phyloP scores from a whole-genome alignment of 345 rosid species.

The Brassica incana region DNA sequence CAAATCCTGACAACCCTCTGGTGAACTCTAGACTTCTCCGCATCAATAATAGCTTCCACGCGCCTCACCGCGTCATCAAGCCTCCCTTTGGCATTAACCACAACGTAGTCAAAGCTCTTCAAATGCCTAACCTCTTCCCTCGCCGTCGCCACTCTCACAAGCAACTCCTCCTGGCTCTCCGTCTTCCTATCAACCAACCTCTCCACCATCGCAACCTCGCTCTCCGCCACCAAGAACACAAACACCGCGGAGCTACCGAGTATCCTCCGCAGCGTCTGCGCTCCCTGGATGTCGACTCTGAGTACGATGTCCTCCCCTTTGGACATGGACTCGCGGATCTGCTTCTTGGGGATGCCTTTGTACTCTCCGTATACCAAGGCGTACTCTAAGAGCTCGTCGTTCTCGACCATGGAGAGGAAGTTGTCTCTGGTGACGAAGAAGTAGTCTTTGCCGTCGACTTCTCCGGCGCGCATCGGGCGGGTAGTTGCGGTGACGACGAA shows the following conservation, averaged over 20 bases:
- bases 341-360: constrained; percentile 83
- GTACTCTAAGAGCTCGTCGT: constrained; percentile 75
- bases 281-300: constrained; percentile 95
- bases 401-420: constrained; percentile 71
- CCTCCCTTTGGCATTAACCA: constrained; percentile 79
- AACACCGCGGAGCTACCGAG: constrained; percentile 79
- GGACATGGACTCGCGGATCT: constrained; percentile 74
- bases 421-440: constrained; percentile 67
- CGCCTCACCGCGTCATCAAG: constrained; percentile 68
- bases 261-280: constrained; percentile 64
- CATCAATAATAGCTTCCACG: constrained; percentile 77
- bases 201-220: constrained; percentile 76
- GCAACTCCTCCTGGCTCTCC: constrained; percentile 71
- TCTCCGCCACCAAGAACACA: constrained; percentile 78
- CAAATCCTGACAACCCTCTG: constrained; percentile 67
- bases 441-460: constrained; percentile 80
- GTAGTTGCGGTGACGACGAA: constrained; percentile 90
- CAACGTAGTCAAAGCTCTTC: constrained; percentile 71
- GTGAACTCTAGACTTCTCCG: constrained; percentile 86
- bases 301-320: constrained; percentile 72
- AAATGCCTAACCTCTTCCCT: constrained; percentile 78
- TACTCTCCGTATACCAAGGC: constrained; percentile 91
- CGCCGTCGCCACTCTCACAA: constrained; percentile 78
- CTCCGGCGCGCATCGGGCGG: constrained; percentile 73
- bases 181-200: constrained; percentile 83